Percentiles rank a stretch among this genome's conserved stretches.
Conservation (phyloP, 176 grass and related monocot genomes). For the Oryza rufipogon region DNA sequence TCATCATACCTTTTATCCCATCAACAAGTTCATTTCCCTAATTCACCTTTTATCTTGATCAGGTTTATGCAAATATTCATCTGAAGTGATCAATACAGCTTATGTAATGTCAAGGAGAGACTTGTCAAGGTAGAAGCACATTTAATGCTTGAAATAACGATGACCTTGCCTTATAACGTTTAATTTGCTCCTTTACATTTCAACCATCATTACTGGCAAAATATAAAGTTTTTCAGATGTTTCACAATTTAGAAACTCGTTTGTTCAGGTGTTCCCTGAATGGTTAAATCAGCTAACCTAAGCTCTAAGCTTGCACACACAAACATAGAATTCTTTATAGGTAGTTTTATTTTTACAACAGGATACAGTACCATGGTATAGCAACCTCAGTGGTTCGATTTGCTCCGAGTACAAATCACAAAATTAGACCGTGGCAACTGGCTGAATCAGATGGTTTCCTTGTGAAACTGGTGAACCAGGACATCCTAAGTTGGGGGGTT, state of each 20-base stretch:
- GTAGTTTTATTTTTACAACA: not conserved
- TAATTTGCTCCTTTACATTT: conserved; percentile 3
- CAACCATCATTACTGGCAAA: conserved; percentile 11
- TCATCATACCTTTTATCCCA: not conserved
- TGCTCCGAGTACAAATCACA: not conserved
- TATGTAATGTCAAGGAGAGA: conserved; percentile 91
- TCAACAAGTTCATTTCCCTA: conserved; percentile 30
- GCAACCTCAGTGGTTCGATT: not conserved
- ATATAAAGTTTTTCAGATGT: not conserved
- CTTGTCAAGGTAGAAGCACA: conserved; percentile 82
- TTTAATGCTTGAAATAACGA: conserved; percentile 25
- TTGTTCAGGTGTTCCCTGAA: conserved; percentile 3
- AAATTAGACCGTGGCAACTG: not conserved
- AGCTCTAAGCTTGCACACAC: not conserved
- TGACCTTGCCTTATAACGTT: not conserved
- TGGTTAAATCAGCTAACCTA: not conserved
- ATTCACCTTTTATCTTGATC: conserved; percentile 35
- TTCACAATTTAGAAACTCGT: not conserved
- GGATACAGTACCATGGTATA: not conserved
- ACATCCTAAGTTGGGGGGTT: not conserved
- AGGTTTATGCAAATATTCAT: conserved; percentile 76
- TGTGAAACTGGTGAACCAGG: not conserved
- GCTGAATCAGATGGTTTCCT: not conserved
- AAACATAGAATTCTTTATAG: not conserved
- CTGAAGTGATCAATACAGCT: conserved; percentile 79